These are phyloP conservation scores for Alternaria sp. DNA, from an alignment of 2,329 filamentous ascomycete species.

Conservation along the genomic window DNA sequence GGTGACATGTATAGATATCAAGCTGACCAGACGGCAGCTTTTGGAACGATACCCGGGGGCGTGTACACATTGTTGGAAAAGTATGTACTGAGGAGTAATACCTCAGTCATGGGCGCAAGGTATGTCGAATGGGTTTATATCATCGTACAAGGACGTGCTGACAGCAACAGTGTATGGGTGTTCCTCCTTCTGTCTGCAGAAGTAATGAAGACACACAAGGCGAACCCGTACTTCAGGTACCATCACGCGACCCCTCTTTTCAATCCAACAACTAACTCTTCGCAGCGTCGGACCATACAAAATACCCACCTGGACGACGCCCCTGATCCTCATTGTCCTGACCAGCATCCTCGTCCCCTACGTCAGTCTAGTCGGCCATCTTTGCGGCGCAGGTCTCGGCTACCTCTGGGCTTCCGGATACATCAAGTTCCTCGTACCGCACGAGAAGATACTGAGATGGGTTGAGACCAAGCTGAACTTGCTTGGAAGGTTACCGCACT, in stretches of 20 bases:
- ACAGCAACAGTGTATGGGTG: slow-evolving; percentile 77
- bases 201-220: slow-evolving; percentile 81
- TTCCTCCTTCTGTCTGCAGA: slow-evolving; percentile 87
- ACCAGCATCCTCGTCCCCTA: slow-evolving; percentile 78
- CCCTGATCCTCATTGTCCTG: slow-evolving; percentile 76
- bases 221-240: slow-evolving; percentile 77
- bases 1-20: slow-evolving; percentile 56
- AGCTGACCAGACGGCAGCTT: slow-evolving; percentile 44
- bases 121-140: slow-evolving; percentile 48
- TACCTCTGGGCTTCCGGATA: slow-evolving; percentile 90
- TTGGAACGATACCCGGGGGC: slow-evolving; percentile 71
- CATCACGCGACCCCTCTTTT: slow-evolving; percentile 44
- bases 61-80: slow-evolving; percentile 82
- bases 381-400: slow-evolving; percentile 82
- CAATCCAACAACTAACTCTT: slow-evolving; percentile 5
- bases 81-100: slow-evolving; percentile 73
- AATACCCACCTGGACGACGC: slow-evolving; percentile 92
- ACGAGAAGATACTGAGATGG: slow-evolving; percentile 86
- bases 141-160: neutral
- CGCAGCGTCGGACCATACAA: slow-evolving; percentile 64
- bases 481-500: slow-evolving; percentile 83
- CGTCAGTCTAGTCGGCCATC: slow-evolving; percentile 84
- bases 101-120: slow-evolving; percentile 82
- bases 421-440: slow-evolving; percentile 86
- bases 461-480: slow-evolving; percentile 88